A percentile compares a stretch with the other conserved stretches of the same genome.
Conservation (phyloP, 805 yeast species). For the Yarrowia hollandica region DNA sequence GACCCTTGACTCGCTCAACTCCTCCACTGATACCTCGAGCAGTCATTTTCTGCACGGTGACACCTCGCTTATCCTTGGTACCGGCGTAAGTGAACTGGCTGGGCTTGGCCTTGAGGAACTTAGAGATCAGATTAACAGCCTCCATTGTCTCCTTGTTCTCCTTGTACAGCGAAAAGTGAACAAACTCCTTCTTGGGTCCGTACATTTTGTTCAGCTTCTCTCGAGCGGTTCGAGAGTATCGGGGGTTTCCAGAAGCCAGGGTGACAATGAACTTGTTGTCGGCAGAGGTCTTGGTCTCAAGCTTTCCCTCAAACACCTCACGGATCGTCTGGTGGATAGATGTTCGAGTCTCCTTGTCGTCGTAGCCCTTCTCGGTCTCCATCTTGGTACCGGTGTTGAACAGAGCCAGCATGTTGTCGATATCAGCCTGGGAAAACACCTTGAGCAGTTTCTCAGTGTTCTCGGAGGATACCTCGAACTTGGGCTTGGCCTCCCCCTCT, state of each 20-base stretch:
- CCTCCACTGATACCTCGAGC: conserved; percentile 33
- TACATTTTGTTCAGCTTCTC: conserved; percentile 42
- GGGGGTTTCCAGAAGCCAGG: conserved; percentile 49
- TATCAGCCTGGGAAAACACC: conserved; percentile 60
- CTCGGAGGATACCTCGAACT: conserved; percentile 30
- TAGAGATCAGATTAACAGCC: conserved; percentile 72
- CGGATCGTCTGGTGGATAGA: conserved; percentile 75
- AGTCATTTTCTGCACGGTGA: conserved; percentile 81
- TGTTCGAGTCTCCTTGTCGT: conserved; percentile 74
- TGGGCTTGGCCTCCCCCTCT: conserved; percentile 19
- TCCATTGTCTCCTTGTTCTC: conserved; percentile 98
- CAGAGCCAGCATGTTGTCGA: conserved; percentile 56
- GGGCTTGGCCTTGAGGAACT: conserved; percentile 71
- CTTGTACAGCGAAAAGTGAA: conserved; percentile 81
- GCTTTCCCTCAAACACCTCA: conserved; percentile 64
- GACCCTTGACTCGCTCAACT: conserved; percentile 69
- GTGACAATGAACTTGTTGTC: conserved; percentile 66
- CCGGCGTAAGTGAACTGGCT: conserved; percentile 82
- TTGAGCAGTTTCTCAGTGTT: conserved; percentile 47
- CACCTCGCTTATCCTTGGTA: conserved; percentile 95
- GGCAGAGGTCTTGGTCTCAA: conserved; percentile 78
- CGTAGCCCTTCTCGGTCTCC: conserved; percentile 57
- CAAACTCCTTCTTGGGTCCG: conserved; percentile 66
- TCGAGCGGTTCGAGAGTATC: conserved; percentile 44
- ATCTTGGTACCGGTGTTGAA: conserved; percentile 56